These are phyloP conservation scores for Tricholoma bakamatsutake DNA, from an alignment of 768 basidiomycete species.

Conservation along the genomic window DNA sequence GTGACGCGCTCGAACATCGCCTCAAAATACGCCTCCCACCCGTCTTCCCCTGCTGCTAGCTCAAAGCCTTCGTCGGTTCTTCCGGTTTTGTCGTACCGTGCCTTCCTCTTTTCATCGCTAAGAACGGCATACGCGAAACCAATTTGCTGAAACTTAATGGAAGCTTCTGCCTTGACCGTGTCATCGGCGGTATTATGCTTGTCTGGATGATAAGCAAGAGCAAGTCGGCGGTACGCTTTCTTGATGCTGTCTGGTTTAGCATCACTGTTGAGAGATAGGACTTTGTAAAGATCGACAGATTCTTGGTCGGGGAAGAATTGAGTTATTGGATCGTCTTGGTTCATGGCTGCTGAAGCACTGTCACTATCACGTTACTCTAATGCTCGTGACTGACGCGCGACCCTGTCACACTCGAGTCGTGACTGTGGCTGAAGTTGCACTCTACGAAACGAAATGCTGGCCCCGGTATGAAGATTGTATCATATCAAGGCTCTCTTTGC, in stretches of 20 bases:
- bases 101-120: conserved; percentile 67
- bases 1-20: conserved; percentile 86
- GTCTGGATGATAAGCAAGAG: conserved; percentile 85
- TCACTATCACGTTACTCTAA: conserved; percentile 7
- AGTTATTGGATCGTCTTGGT: conserved; percentile 63
- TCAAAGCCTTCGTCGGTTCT: conserved; percentile 77
- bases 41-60: conserved; percentile 66
- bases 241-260: conserved; percentile 66
- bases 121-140: conserved; percentile 93
- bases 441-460: too few species aligned
- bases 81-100: conserved; percentile 82
- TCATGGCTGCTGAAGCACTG: conserved; percentile 37
- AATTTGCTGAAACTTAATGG: conserved; percentile 84
- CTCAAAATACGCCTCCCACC: conserved; percentile 96
- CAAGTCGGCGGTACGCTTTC: conserved; percentile 80
- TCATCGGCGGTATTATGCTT: conserved; percentile 66
- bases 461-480: too few species aligned
- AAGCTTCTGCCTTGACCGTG: conserved; percentile 58
- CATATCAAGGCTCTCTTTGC: too few species aligned
- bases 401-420: background rate
- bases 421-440: background rate
- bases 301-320: conserved; percentile 77
- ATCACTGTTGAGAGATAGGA: conserved; percentile 51
- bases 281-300: conserved; percentile 69
- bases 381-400: conserved; percentile 8